Conservation (phyloP, 2,329 filamentous ascomycete genomes). For the Dryadomyces quercus-mongolicae region DNA sequence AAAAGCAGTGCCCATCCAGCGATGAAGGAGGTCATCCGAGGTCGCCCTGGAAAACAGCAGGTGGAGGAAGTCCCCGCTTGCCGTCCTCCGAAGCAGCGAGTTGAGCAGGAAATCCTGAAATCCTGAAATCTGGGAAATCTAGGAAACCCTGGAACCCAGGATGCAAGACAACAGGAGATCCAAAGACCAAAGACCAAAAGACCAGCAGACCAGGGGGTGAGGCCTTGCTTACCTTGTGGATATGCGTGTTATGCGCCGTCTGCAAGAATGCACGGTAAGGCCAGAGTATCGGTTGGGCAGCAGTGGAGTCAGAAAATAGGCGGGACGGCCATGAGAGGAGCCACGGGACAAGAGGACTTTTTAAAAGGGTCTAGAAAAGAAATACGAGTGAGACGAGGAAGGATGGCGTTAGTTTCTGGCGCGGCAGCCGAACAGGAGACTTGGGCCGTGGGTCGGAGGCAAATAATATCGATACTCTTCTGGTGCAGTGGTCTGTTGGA, state of each 20-base stretch:
- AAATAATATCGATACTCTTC: not conserved
- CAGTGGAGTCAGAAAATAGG: constrained; percentile 6
- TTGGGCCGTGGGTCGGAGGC: not conserved
- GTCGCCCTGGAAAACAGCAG: constrained; percentile 7
- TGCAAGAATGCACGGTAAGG: not conserved
- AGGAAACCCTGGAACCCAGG: too few species aligned
- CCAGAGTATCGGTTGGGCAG: constrained; percentile 7
- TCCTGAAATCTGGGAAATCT: too few species aligned
- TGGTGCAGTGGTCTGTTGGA: not conserved
- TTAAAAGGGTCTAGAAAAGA: not conserved
- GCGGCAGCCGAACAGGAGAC: not conserved
- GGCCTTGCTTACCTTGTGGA: not conserved
- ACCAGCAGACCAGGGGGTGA: not conserved
- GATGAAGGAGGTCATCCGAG: not conserved
- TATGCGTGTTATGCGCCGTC: not conserved
- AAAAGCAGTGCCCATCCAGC: not conserved
- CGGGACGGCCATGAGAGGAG: not conserved
- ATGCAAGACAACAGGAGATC: not conserved
- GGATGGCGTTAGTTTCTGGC: not conserved
- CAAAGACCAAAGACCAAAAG: not conserved
- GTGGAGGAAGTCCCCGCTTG: not conserved
- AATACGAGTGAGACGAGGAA: not conserved
- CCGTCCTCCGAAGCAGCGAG: not conserved
- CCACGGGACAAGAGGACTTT: not conserved
- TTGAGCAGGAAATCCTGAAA: too few species aligned